A percentile compares a stretch with the other conserved stretches of the same genome.
These are phyloP conservation scores for Spinellus fusiger DNA, from an alignment of 192 early-diverging fungal genomes.

Conservation along the genomic window DNA sequence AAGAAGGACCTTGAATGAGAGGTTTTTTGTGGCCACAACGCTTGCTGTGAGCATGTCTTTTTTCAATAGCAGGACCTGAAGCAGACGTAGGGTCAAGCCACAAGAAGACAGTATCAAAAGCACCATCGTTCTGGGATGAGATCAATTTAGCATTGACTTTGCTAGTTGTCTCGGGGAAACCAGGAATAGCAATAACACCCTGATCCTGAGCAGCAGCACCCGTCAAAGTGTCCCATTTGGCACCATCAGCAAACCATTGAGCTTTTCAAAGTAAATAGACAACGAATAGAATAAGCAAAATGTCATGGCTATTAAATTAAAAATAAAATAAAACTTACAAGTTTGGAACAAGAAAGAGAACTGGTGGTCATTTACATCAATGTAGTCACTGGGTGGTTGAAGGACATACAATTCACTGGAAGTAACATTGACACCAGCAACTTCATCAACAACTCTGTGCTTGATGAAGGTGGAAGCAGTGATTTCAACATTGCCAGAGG, in stretches of 20 bases:
- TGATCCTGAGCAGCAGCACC: not conserved
- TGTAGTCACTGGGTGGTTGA: not conserved
- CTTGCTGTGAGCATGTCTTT: not conserved
- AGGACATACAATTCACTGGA: not conserved
- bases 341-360: not conserved
- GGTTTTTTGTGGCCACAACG: not conserved
- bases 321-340: not conserved
- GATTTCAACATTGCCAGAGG: not conserved
- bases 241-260: not conserved
- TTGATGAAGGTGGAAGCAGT: not conserved
- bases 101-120: not conserved
- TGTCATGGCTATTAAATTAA: too few species aligned
- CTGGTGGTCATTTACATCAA: not conserved
- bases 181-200: not conserved
- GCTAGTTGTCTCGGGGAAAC: not conserved
- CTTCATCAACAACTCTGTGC: not conserved
- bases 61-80: not conserved
- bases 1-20: not conserved
- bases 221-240: not conserved
- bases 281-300: not conserved
- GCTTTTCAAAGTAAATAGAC: not conserved
- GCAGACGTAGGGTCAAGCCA: not conserved
- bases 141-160: not conserved
- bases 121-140: not conserved
- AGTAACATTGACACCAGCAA: not conserved